phyloP scores from a whole-genome alignment of 2,329 filamentous ascomycete genomes.

The Ophiostoma ulmi region DNA sequence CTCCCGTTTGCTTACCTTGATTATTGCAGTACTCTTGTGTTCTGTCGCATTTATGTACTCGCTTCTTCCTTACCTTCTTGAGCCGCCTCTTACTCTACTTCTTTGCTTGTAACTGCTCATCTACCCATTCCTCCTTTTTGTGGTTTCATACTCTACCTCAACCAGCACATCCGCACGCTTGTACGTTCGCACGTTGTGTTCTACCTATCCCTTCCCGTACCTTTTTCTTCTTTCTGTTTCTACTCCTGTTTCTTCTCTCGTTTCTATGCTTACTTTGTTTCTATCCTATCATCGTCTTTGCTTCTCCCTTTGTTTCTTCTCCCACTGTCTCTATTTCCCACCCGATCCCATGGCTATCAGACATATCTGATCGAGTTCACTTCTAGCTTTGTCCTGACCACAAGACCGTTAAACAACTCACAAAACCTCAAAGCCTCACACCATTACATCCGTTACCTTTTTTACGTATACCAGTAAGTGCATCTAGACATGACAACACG shows the following conservation, averaged over 20 bases:
- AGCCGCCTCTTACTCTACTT: conserved; percentile 10
- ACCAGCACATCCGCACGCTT: conserved; percentile 7
- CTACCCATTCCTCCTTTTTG: conserved; percentile 6
- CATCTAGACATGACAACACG: not conserved
- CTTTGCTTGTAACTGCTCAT: not conserved
- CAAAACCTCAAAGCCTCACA: not conserved
- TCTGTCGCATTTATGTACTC: not conserved
- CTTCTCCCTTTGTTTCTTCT: not conserved
- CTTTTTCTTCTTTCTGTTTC: conserved; percentile 5
- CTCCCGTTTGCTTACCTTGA: conserved; percentile 9
- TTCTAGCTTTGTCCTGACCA: not conserved
- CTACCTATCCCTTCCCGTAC: conserved; percentile 12
- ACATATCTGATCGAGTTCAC: conserved; percentile 10
- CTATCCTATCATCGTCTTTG: not conserved
- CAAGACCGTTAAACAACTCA: conserved; percentile 3
- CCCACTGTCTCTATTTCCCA: conserved; percentile 6
- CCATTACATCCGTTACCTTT: not conserved
- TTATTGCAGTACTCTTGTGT: not conserved
- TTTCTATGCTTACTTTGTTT: not conserved
- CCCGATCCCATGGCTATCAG: conserved; percentile 8
- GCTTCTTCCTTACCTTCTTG: not conserved
- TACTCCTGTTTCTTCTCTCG: not conserved
- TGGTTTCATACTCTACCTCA: conserved; percentile 1
- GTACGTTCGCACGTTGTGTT: conserved; percentile 15
- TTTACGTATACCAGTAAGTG: not conserved